Conservation (phyloP, 805 yeast genomes). For the Alloascoidea hylecoeti region DNA sequence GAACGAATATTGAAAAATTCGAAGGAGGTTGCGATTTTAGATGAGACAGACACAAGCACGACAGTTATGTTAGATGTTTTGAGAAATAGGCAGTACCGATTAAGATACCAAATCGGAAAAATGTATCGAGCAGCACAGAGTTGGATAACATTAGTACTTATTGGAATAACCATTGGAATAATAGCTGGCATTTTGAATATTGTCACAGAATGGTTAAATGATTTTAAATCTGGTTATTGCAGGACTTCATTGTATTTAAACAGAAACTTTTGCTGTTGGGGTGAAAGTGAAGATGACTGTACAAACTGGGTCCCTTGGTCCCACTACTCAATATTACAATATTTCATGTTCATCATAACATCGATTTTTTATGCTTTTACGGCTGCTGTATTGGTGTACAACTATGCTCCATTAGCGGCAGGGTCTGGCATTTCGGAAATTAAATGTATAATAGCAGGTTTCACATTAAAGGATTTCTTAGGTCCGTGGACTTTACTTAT, state of each 20-base stretch:
- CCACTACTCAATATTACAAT: conserved; percentile 26
- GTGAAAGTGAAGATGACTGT: conserved; percentile 35
- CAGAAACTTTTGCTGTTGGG: conserved; percentile 74
- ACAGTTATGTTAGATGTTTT: too few relatives aligned
- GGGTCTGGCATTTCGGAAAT: conserved; percentile 97
- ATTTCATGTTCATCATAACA: conserved; percentile 39
- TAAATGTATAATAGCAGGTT: conserved; percentile 88
- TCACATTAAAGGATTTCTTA: conserved; percentile 63
- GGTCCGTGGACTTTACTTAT: conserved; percentile 58
- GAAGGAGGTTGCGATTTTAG: neutral
- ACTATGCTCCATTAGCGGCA: conserved; percentile 79
- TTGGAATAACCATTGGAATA: conserved; percentile 68
- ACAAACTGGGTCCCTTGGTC: conserved; percentile 63
- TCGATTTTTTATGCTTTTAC: conserved; percentile 47
- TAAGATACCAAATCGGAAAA: conserved; percentile 16
- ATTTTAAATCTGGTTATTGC: conserved; percentile 71
- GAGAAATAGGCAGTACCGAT: neutral
- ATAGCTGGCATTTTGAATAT: conserved; percentile 76
- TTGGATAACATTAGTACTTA: conserved; percentile 63
- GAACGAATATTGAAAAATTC: neutral
- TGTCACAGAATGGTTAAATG: conserved; percentile 77
- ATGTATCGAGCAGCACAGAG: conserved; percentile 27
- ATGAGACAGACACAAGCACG: too few relatives aligned
- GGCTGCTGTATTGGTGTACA: conserved; percentile 57
- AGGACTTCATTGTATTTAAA: conserved; percentile 52